Evolutionary conservation across 164 flowering plant species (phyloP).

Genomic region (Stephania japonica): DNA sequence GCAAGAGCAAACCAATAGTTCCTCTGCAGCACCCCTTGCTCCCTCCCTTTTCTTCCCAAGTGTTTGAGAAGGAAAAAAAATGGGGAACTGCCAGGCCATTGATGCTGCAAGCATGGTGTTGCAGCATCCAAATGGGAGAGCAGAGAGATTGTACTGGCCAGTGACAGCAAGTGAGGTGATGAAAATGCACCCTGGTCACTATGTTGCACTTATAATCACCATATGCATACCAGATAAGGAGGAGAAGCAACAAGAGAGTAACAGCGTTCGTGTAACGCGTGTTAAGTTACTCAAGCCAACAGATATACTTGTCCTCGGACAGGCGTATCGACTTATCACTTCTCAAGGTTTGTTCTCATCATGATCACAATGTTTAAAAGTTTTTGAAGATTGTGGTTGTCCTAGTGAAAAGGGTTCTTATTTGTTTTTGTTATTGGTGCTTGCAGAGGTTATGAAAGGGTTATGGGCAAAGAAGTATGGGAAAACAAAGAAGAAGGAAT

Average conservation of each 20-base stretch:
- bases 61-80: slow-evolving; percentile 18
- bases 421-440: not conserved
- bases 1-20: not conserved
- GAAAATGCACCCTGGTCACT: slow-evolving; percentile 80
- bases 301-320: slow-evolving; percentile 77
- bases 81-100: slow-evolving; percentile 93
- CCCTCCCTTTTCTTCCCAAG: not conserved
- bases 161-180: slow-evolving; percentile 65
- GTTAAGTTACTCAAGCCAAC: slow-evolving; percentile 79
- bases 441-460: slow-evolving; percentile 86
- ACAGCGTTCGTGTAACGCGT: slow-evolving; percentile 44
- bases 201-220: slow-evolving; percentile 77
- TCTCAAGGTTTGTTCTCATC: slow-evolving; percentile 49
- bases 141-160: slow-evolving; percentile 61
- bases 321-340: slow-evolving; percentile 73
- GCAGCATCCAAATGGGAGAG: slow-evolving; percentile 71
- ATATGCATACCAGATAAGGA: slow-evolving; percentile 14
- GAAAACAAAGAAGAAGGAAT: slow-evolving; percentile 45
- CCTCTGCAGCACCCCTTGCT: not conserved
- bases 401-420: not conserved
- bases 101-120: slow-evolving; percentile 65
- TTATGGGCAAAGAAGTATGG: slow-evolving; percentile 74
- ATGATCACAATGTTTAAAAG: not conserved
- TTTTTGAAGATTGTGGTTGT: not conserved
- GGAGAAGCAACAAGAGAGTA: slow-evolving; percentile 3